phyloP scores from a whole-genome alignment of 441 rosid species.

The Kokia cookei region DNA sequence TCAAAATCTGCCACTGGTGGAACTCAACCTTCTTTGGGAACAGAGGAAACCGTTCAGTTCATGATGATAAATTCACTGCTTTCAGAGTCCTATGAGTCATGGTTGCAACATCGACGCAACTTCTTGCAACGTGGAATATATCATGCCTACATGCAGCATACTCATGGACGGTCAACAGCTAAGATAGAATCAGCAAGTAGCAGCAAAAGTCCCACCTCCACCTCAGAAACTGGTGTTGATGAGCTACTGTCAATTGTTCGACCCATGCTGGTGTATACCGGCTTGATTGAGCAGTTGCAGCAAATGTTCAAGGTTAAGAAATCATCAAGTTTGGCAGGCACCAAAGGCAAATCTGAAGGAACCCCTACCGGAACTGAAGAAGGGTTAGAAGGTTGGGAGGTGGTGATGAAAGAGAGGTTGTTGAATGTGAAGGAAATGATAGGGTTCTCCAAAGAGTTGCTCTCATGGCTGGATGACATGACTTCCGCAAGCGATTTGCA shows the following conservation, averaged over 20 bases:
- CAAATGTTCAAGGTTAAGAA: slow-evolving; percentile 71
- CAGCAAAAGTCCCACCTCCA: slow-evolving; percentile 24
- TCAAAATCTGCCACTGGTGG: slow-evolving; percentile 52
- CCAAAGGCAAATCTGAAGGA: slow-evolving; percentile 36
- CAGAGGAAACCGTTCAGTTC: slow-evolving; percentile 94
- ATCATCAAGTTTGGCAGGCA: slow-evolving; percentile 22
- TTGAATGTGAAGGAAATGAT: slow-evolving; percentile 81
- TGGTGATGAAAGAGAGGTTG: slow-evolving; percentile 74
- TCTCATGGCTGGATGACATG: slow-evolving; percentile 91
- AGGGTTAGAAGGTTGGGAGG: slow-evolving; percentile 82
- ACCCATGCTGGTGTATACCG: slow-evolving; percentile 95
- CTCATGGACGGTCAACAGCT: slow-evolving; percentile 60
- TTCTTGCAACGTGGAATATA: slow-evolving; percentile 93
- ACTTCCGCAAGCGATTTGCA: slow-evolving; percentile 70
- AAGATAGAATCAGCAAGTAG: slow-evolving; percentile 48
- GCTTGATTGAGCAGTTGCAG: slow-evolving; percentile 96
- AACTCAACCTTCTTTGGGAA: slow-evolving; percentile 57
- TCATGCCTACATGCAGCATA: slow-evolving; percentile 94
- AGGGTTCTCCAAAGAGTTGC: slow-evolving; percentile 83
- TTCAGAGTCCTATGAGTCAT: slow-evolving; percentile 86
- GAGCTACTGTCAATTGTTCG: slow-evolving; percentile 67
- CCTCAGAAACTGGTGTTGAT: slow-evolving; percentile 34
- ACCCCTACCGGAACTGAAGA: slow-evolving; percentile 35
- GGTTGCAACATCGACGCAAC: slow-evolving; percentile 90
- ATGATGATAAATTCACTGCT: slow-evolving; percentile 99